Evolutionary conservation across 768 basidiomycete species (phyloP), one percentile per base, ranked within the genome.

Genomic region (Saitozyma sp.): DNA sequence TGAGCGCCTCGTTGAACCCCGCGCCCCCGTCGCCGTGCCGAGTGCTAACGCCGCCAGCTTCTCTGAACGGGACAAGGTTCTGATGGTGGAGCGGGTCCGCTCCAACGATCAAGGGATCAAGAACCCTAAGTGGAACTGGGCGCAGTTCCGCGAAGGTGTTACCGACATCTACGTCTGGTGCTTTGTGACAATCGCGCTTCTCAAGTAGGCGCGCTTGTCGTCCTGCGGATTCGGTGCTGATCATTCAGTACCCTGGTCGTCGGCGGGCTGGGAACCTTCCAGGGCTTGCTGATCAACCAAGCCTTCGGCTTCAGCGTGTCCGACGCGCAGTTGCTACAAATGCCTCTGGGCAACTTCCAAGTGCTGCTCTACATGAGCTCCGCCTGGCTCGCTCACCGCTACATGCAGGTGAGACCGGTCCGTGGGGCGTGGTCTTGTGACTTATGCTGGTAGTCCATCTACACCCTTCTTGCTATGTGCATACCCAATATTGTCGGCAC

Each of bases 31-130:
- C 45, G 8, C 20, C 9, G 14, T 43, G 58, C n/a, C 45, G 52
- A 49, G 59, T 49, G 58, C 52, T 8, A 52, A 29, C 5, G 29
- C 29, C 29, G 5, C 29, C 29, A 29, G 29, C 29, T 29, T 29
- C 29, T 29, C 50, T 39, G 63, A 64, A 13, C 81, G 83, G 65
- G 83, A 84, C 63, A 80, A 82, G 55, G 61, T 81, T 7, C 79
- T 83, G n/a, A 80, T 85, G 60, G 81, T 83, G 19, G 83, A 84
- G 71, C 79, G 84, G 19, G 83, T 84, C 8, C 75, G 84, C 40
- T 82, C 82, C 65, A 84, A 85, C 62, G 80, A 84, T 43, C 84
- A 83, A n/a, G 83, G 83, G 9, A 80, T 84, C 17, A 83, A 84
- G 68, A 84, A 84, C 69, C 82, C 78, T 64, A 76, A 79, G 46